Percentiles rank a stretch among this genome's conserved stretches.
These are phyloP conservation scores for Fraxinus floribunda DNA, from an alignment of 305 asterid genomes.

Conservation along the genomic window DNA sequence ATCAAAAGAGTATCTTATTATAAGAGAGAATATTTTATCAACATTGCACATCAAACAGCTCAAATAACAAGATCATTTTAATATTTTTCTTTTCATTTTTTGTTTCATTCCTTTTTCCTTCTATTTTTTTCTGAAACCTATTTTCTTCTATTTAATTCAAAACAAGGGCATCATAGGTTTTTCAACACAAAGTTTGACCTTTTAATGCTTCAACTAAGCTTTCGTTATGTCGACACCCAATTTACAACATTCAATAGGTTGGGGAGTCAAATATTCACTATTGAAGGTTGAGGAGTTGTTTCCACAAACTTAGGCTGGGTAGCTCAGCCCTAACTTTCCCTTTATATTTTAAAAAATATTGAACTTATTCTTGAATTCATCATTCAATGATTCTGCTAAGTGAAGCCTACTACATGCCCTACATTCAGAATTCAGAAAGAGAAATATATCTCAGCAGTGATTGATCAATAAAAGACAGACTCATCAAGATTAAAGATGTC, in stretches of 20 bases:
- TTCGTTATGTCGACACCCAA: neutral
- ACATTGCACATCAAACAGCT: neutral
- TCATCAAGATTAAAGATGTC: conserved; percentile 8
- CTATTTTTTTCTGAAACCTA: neutral
- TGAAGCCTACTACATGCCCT: conserved; percentile 6
- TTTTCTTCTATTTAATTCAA: neutral
- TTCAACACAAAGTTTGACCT: neutral
- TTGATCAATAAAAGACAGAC: neutral
- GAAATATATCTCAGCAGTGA: neutral
- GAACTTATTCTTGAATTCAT: neutral
- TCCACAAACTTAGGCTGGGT: neutral
- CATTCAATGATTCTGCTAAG: neutral
- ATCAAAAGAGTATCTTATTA: neutral
- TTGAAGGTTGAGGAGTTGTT: neutral
- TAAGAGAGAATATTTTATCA: neutral
- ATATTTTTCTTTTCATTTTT: neutral
- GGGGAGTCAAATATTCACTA: neutral
- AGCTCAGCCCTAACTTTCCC: neutral
- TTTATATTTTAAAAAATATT: neutral
- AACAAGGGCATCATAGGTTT: neutral
- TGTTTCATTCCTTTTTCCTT: neutral
- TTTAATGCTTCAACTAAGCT: neutral
- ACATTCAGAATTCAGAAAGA: conserved; percentile 3
- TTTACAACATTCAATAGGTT: neutral
- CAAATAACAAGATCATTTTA: neutral